A percentile compares a stretch with the other conserved stretches of the same genome.
Conservation (phyloP, 192 early-diverging fungal genomes). For the Rhizophagus clarus region DNA sequence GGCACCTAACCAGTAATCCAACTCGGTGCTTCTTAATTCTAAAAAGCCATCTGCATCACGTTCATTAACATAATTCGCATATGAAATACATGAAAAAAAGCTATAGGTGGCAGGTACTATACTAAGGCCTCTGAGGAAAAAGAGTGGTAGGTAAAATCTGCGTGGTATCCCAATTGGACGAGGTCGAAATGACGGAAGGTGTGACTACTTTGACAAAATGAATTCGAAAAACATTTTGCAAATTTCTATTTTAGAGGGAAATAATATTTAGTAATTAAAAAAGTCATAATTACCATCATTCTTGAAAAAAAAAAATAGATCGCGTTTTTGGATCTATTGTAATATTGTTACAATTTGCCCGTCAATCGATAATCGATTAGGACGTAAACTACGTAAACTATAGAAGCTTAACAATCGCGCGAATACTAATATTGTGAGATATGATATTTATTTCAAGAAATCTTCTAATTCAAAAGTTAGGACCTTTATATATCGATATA, state of each 20-base stretch:
- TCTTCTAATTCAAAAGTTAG: no score
- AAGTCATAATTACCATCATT: background rate
- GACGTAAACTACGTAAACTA: background rate
- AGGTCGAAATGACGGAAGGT: constrained; percentile 7
- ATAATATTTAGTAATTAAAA: background rate
- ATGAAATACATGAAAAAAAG: constrained; percentile 31
- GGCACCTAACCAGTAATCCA: constrained; percentile 43
- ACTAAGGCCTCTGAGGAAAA: constrained; percentile 39
- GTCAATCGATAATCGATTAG: background rate
- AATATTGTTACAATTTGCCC: background rate
- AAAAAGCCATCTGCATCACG: constrained; percentile 38
- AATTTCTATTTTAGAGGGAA: background rate
- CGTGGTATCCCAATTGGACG: constrained; percentile 35
- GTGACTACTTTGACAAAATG: constrained; percentile 16
- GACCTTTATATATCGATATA: no score
- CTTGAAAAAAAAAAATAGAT: background rate
- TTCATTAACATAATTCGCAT: constrained; percentile 28
- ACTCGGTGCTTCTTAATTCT: constrained; percentile 39
- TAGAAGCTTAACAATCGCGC: background rate
- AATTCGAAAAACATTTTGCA: background rate
- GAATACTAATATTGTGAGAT: no score
- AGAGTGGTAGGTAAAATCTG: constrained; percentile 36
- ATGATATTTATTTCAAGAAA: no score
- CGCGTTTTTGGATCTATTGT: background rate
- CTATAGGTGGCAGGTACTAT: constrained; percentile 43